These are phyloP conservation scores for Aureobasidium sp. DNA, from an alignment of 2,329 filamentous ascomycete species.

Conservation along the genomic window DNA sequence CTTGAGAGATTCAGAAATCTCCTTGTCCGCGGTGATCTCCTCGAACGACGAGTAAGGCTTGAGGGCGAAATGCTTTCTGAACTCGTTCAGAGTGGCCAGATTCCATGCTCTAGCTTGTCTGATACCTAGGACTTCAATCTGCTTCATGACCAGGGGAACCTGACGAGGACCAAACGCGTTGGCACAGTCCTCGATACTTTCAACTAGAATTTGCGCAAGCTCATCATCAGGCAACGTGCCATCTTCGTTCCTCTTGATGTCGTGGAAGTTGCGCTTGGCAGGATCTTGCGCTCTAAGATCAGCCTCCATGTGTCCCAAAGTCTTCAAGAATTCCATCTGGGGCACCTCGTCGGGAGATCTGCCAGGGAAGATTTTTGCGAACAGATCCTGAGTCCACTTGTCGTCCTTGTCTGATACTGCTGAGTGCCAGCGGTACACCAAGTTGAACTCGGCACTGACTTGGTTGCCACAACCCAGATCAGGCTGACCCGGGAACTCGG, in stretches of 20 bases:
- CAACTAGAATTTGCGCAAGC: slow-evolving; percentile 50
- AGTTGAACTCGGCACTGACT: slow-evolving; percentile 47
- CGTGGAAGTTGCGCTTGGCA: slow-evolving; percentile 28
- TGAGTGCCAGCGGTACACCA: slow-evolving; percentile 47
- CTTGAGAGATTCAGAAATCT: slow-evolving; percentile 50
- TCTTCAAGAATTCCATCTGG: slow-evolving; percentile 26
- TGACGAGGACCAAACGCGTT: slow-evolving; percentile 54
- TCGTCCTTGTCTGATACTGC: slow-evolving; percentile 40
- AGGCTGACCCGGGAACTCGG: slow-evolving; percentile 32
- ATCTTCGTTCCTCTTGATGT: slow-evolving; percentile 31
- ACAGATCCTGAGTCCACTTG: slow-evolving; percentile 37
- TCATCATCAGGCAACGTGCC: slow-evolving; percentile 52
- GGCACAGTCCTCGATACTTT: slow-evolving; percentile 54
- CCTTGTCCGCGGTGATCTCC: slow-evolving; percentile 51
- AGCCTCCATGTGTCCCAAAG: slow-evolving; percentile 24
- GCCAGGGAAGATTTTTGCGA: slow-evolving; percentile 28
- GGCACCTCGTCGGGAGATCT: slow-evolving; percentile 21
- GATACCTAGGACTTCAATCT: slow-evolving; percentile 58
- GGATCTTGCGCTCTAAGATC: slow-evolving; percentile 27
- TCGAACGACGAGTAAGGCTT: slow-evolving; percentile 50
- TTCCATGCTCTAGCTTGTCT: slow-evolving; percentile 56
- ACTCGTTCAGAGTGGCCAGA: slow-evolving; percentile 56
- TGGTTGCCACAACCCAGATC: slow-evolving; percentile 44
- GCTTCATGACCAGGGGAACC: slow-evolving; percentile 52
- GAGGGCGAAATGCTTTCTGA: slow-evolving; percentile 56